These are phyloP conservation scores for Solanum virginianum DNA, from an alignment of 257 asterid genomes.

Conservation along the genomic window DNA sequence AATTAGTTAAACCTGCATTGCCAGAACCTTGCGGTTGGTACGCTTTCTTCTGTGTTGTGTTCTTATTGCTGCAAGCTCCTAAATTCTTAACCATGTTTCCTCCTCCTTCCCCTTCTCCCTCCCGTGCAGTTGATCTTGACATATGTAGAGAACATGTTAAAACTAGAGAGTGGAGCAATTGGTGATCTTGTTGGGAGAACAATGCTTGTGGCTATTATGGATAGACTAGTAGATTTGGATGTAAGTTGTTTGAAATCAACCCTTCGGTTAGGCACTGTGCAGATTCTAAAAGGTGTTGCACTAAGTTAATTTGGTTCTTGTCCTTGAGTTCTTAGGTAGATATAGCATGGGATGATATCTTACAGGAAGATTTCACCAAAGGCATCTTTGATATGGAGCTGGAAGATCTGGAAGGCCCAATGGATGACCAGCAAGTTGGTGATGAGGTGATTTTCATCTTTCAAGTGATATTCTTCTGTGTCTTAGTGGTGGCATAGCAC, in stretches of 20 bases:
- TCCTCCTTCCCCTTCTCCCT: neutral
- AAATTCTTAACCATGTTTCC: neutral
- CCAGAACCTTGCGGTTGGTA: neutral
- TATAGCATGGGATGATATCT: slow-evolving; percentile 69
- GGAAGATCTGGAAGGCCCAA: slow-evolving; percentile 59
- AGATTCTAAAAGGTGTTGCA: neutral
- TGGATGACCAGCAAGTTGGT: slow-evolving; percentile 26
- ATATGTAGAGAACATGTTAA: slow-evolving; percentile 82
- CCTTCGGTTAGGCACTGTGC: neutral
- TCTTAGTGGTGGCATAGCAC: neutral
- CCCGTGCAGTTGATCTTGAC: slow-evolving; percentile 29
- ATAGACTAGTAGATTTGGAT: slow-evolving; percentile 72
- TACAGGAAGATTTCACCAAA: slow-evolving; percentile 64
- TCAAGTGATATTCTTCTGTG: neutral
- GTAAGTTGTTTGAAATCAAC: slow-evolving; percentile 31
- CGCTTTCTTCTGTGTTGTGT: neutral
- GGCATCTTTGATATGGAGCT: slow-evolving; percentile 64
- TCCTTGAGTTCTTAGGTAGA: slow-evolving; percentile 40
- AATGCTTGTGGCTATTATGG: slow-evolving; percentile 47
- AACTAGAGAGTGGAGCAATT: slow-evolving; percentile 55
- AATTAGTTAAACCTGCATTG: neutral
- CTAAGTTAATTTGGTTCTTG: neutral
- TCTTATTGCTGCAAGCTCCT: neutral
- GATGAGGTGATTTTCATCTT: slow-evolving; percentile 32
- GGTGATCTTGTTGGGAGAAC: slow-evolving; percentile 62